These are phyloP conservation scores for Isatis tinctoria DNA, from an alignment of 345 rosid species.

Conservation along the genomic window DNA sequence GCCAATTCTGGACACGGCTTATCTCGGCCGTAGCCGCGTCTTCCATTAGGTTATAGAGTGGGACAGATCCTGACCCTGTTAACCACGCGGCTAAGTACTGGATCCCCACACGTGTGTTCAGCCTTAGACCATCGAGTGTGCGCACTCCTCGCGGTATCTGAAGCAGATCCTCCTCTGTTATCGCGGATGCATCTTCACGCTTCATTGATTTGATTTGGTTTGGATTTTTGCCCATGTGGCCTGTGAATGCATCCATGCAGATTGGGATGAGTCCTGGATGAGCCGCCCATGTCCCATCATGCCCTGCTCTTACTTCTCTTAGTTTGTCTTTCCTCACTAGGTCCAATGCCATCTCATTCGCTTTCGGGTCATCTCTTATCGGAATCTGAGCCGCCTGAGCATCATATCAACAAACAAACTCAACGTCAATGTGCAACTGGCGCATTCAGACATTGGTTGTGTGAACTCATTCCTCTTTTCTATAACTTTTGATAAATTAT, in stretches of 20 bases:
- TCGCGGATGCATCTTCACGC: constrained; percentile 54
- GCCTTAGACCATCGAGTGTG: constrained; percentile 76
- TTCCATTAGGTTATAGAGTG: constrained; percentile 94
- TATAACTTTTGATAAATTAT: background rate
- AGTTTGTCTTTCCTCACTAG: constrained; percentile 84
- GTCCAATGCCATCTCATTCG: constrained; percentile 78
- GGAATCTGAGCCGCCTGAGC: constrained; percentile 95
- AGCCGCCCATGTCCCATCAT: constrained; percentile 98
- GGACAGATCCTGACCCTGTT: constrained; percentile 85
- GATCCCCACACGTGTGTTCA: constrained; percentile 87
- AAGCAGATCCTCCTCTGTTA: constrained; percentile 81
- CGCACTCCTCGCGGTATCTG: constrained; percentile 80
- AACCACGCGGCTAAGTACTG: constrained; percentile 91
- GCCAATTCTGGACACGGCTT: constrained; percentile 94
- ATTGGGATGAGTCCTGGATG: constrained; percentile 85
- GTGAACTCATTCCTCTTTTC: background rate
- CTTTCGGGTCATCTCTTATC: constrained; percentile 68
- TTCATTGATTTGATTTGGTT: constrained; percentile 63
- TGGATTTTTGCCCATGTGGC: constrained; percentile 58
- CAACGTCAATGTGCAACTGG: background rate
- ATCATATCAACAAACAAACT: constrained; percentile 6
- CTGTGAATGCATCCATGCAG: constrained; percentile 65
- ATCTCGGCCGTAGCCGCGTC: constrained; percentile 97
- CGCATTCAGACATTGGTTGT: background rate
- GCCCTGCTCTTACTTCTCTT: constrained; percentile 86